These are phyloP conservation scores for Hyaloperonospora brassicae DNA, from an alignment of 352 stramenopile genomes.

Conservation along the genomic window DNA sequence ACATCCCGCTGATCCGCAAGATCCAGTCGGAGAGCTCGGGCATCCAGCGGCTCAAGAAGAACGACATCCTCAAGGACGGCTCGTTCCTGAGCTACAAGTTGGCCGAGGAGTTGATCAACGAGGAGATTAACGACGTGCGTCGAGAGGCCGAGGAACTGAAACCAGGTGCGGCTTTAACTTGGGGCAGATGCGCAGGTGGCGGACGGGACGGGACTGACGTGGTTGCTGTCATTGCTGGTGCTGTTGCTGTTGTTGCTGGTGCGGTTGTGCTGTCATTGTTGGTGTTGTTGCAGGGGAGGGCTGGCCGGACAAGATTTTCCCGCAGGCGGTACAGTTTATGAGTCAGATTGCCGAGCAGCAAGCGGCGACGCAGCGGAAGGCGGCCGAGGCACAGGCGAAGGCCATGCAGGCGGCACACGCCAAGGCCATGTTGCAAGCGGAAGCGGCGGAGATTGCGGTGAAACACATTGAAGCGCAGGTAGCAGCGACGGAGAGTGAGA, in stretches of 20 bases:
- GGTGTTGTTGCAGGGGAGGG: slow-evolving; percentile 44
- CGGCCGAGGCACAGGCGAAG: slow-evolving; percentile 60
- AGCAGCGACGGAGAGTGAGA: slow-evolving; percentile 24
- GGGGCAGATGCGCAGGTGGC: not conserved
- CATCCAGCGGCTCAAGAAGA: slow-evolving; percentile 82
- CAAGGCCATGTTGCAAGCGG: slow-evolving; percentile 42
- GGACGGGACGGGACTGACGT: too few species aligned
- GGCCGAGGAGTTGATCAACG: slow-evolving; percentile 81
- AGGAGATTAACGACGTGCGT: slow-evolving; percentile 82
- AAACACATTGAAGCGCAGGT: slow-evolving; percentile 38
- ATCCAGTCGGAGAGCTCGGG: slow-evolving; percentile 80
- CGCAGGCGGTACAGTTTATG: slow-evolving; percentile 84
- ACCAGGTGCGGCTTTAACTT: slow-evolving; percentile 35
- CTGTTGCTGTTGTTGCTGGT: not conserved
- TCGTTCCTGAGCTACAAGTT: slow-evolving; percentile 85
- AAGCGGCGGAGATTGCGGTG: slow-evolving; percentile 26
- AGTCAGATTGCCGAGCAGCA: slow-evolving; percentile 84
- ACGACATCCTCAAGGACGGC: slow-evolving; percentile 84
- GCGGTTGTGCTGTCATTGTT: slow-evolving; percentile 2
- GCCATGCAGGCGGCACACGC: slow-evolving; percentile 46
- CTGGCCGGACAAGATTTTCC: slow-evolving; percentile 84
- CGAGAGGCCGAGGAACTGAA: slow-evolving; percentile 75
- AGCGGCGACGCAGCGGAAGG: slow-evolving; percentile 72
- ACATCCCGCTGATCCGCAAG: slow-evolving; percentile 83
- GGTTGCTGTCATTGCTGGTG: not conserved